phyloP scores from a whole-genome alignment of 2,329 filamentous ascomycete genomes.

The Aspergillus alliaceus region DNA sequence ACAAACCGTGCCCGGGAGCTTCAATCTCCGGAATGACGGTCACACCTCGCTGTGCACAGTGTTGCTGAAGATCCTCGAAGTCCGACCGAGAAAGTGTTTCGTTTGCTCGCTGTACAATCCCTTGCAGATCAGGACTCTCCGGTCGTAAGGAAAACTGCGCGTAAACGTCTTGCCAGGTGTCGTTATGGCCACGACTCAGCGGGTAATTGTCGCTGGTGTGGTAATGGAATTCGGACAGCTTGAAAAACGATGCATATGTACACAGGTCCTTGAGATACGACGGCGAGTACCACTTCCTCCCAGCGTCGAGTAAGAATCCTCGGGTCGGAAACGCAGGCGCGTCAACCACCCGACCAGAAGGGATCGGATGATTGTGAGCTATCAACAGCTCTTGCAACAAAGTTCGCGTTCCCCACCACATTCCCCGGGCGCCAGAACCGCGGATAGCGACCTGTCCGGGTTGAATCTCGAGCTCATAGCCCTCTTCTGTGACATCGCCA shows the following conservation, averaged over 20 bases:
- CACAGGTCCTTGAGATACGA: slow-evolving; percentile 59
- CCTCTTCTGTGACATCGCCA: slow-evolving; percentile 50
- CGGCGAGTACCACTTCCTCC: slow-evolving; percentile 57
- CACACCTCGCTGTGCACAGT: slow-evolving; percentile 56
- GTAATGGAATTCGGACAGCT: slow-evolving; percentile 60
- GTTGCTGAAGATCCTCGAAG: slow-evolving; percentile 54
- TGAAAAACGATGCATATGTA: slow-evolving; percentile 62
- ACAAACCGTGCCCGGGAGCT: slow-evolving; percentile 57
- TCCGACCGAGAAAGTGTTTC: slow-evolving; percentile 56
- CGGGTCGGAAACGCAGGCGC: slow-evolving; percentile 53
- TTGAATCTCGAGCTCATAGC: slow-evolving; percentile 47
- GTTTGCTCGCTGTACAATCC: slow-evolving; percentile 53
- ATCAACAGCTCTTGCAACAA: slow-evolving; percentile 53
- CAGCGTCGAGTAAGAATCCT: slow-evolving; percentile 55
- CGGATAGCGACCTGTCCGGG: slow-evolving; percentile 44
- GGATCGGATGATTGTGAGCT: slow-evolving; percentile 32
- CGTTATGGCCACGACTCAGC: slow-evolving; percentile 48
- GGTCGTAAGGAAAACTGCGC: slow-evolving; percentile 58
- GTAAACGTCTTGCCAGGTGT: slow-evolving; percentile 52
- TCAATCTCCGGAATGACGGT: slow-evolving; percentile 63
- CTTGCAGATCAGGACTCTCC: slow-evolving; percentile 47
- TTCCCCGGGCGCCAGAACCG: slow-evolving; percentile 56
- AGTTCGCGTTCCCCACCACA: slow-evolving; percentile 60
- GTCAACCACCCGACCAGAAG: slow-evolving; percentile 48
- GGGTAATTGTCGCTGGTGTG: slow-evolving; percentile 61